Evolutionary conservation across 2,329 filamentous ascomycete species (phyloP).

Genomic region (Penicillium sp.): DNA sequence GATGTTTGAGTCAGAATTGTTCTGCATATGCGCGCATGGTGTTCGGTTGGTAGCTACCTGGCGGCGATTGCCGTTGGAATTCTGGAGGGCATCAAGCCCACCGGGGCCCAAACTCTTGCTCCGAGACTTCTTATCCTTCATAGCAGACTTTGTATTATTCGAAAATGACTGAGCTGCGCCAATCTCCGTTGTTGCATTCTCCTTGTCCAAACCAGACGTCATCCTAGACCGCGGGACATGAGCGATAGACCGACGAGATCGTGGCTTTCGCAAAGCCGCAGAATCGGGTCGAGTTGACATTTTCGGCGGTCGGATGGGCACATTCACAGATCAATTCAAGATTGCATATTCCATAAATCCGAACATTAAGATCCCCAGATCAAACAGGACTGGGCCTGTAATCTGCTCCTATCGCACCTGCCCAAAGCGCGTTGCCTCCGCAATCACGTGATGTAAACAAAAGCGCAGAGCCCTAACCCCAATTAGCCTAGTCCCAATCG

Average conservation of each 20-base stretch:
- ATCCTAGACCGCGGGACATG: conserved; percentile 54
- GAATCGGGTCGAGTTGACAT: conserved; percentile 40
- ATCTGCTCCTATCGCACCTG: conserved; percentile 14
- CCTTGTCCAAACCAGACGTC: conserved; percentile 60
- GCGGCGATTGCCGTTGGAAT: conserved; percentile 71
- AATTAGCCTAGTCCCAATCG: conserved; percentile 26
- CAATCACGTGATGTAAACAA: conserved; percentile 44
- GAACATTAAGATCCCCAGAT: not conserved
- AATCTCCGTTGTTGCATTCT: conserved; percentile 72
- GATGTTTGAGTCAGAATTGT: conserved; percentile 11
- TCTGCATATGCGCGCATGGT: conserved; percentile 1
- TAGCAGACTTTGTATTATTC: conserved; percentile 37
- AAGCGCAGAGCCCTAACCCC: conserved; percentile 45
- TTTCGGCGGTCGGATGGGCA: conserved; percentile 1
- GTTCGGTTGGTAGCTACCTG: conserved; percentile 59
- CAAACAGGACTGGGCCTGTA: conserved; percentile 5
- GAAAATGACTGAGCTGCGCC: conserved; percentile 43
- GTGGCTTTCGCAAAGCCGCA: conserved; percentile 32
- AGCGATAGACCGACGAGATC: conserved; percentile 70
- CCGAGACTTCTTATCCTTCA: conserved; percentile 64
- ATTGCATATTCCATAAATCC: not conserved
- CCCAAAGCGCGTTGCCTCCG: conserved; percentile 31
- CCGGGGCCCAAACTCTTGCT: conserved; percentile 97
- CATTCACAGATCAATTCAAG: conserved; percentile 9
- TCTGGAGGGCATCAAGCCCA: conserved; percentile 76